Percentiles rank a stretch among this genome's conserved stretches.
Evolutionary conservation across 2,329 filamentous ascomycete genomes (phyloP).

Genomic region (Elsinoe australis): DNA sequence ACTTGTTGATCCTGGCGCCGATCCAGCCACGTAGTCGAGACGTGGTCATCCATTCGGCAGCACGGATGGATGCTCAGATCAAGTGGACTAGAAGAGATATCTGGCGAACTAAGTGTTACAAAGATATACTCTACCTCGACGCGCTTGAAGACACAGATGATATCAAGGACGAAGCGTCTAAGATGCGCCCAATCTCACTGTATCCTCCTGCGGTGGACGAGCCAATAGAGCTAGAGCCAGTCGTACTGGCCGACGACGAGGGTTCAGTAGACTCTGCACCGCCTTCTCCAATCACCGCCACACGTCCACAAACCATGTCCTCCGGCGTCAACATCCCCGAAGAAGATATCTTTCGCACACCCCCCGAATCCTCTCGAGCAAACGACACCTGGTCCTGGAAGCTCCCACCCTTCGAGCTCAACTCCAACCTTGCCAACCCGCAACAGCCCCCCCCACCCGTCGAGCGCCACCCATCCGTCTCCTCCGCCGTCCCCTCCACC

Average conservation of each 20-base stretch:
- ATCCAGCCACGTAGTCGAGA: conserved; percentile 88
- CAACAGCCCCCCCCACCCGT: conserved; percentile 29
- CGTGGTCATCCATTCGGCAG: conserved; percentile 74
- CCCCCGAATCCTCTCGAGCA: conserved; percentile 32
- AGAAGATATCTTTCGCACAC: conserved; percentile 39
- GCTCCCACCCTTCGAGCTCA: conserved; percentile 30
- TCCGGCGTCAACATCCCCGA: conserved; percentile 14
- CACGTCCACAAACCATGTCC: conserved; percentile 12
- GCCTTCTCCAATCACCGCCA: neutral
- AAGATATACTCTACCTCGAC: conserved; percentile 78
- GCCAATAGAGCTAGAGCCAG: conserved; percentile 2
- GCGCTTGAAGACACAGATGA: conserved; percentile 63
- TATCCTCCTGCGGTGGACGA: conserved; percentile 20
- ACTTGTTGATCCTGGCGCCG: conserved; percentile 79
- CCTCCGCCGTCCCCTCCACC: conserved; percentile 22
- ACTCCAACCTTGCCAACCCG: conserved; percentile 25
- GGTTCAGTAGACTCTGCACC: neutral
- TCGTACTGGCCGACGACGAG: neutral
- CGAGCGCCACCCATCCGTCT: conserved; percentile 18
- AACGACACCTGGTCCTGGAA: conserved; percentile 25
- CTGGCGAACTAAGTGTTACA: conserved; percentile 84
- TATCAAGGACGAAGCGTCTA: conserved; percentile 17
- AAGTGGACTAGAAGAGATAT: conserved; percentile 94
- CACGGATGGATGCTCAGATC: conserved; percentile 74
- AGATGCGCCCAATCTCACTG: conserved; percentile 6